phyloP scores from a whole-genome alignment of 768 basidiomycete species.

The Leccinum incarnatum region DNA sequence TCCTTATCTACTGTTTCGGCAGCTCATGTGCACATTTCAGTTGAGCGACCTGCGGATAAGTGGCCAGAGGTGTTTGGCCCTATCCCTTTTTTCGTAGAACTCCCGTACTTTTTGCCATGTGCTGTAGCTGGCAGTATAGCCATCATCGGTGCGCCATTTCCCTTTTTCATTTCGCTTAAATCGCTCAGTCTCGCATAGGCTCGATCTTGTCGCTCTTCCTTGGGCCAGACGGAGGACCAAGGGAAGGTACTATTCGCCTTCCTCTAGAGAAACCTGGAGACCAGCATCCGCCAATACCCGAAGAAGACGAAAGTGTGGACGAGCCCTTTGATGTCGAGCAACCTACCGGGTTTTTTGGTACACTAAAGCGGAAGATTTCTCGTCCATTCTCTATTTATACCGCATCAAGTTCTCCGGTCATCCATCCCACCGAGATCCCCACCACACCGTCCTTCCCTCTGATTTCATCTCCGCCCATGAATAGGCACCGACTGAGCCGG shows the following conservation, averaged over 20 bases:
- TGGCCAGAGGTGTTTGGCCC: constrained; percentile 76
- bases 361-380: constrained; percentile 50
- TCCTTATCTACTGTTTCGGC: neutral
- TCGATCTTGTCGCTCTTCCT: constrained; percentile 87
- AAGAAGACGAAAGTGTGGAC: constrained; percentile 56
- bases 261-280: constrained; percentile 65
- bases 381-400: constrained; percentile 60
- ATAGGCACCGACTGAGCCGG: constrained; percentile 51
- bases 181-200: constrained; percentile 43
- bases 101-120: constrained; percentile 92
- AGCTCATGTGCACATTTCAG: constrained; percentile 37
- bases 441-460: constrained; percentile 47
- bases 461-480: constrained; percentile 38
- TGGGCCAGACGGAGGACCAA: constrained; percentile 85
- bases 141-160: constrained; percentile 48
- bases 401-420: constrained; percentile 47
- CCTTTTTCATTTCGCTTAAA: neutral
- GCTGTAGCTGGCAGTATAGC: constrained; percentile 75
- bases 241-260: constrained; percentile 81
- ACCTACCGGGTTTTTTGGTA: constrained; percentile 36
- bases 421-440: constrained; percentile 29
- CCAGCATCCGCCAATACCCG: constrained; percentile 54
- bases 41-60: constrained; percentile 81
- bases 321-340: constrained; percentile 44
- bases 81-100: constrained; percentile 64